Evolutionary conservation across 371 early-diverging fungal genomes (phyloP).

Genomic region (Mucor ambiguus): DNA sequence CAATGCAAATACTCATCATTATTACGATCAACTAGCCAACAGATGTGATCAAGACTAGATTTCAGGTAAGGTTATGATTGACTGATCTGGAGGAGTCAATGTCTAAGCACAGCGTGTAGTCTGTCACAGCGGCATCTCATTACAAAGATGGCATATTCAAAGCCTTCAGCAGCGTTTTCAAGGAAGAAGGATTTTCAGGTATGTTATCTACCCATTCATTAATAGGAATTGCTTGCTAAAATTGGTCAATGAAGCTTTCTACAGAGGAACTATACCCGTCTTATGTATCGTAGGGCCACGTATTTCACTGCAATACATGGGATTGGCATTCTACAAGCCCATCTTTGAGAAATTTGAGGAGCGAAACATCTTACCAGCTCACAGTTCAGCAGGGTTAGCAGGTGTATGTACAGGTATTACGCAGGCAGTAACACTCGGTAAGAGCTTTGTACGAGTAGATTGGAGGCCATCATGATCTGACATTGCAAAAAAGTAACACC

Average conservation of each 20-base stretch:
- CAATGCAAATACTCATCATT: neutral
- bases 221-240: neutral
- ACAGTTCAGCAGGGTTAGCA: slow-evolving; percentile 56
- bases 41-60: slow-evolving; percentile 49
- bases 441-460: neutral
- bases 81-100: neutral
- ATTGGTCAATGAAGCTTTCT: slow-evolving; percentile 31
- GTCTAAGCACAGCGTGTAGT: slow-evolving; percentile 1
- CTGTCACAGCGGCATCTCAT: slow-evolving; percentile 33
- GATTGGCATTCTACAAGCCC: slow-evolving; percentile 55
- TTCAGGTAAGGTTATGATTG: slow-evolving; percentile 31
- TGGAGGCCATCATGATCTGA: neutral
- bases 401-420: slow-evolving; percentile 59
- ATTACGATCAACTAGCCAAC: slow-evolving; percentile 28
- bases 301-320: slow-evolving; percentile 53
- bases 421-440: slow-evolving; percentile 54
- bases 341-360: slow-evolving; percentile 54
- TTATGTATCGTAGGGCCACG: slow-evolving; percentile 56
- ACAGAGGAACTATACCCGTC: slow-evolving; percentile 53
- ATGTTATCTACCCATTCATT: neutral
- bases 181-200: slow-evolving; percentile 37
- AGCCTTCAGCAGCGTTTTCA: slow-evolving; percentile 34
- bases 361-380: slow-evolving; percentile 33
- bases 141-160: slow-evolving; percentile 41
- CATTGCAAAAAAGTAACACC: slow-evolving; percentile 42